Base-by-base conservation (phyloP, 208 protist genomes). In the Trypanosoma boissoni region DNA sequence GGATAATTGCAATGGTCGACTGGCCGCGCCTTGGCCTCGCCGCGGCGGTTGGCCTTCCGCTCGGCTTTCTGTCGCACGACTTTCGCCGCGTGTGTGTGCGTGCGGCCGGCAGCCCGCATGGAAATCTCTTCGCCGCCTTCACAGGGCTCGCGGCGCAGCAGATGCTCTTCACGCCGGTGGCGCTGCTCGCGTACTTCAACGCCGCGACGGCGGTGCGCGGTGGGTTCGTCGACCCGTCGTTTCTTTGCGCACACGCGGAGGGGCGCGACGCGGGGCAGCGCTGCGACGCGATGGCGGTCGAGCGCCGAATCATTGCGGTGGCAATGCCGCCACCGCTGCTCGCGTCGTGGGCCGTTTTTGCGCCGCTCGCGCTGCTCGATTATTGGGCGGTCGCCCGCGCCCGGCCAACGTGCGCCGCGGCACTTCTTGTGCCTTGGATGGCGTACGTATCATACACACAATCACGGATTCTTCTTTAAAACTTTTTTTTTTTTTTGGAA, bases 241-340 rank as follows among this genome's bases (percentile, higher is more conserved):
- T 87, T 53, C 73, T 94, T 57, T 24, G 32, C 12, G 28, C 41
- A 12, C 14, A 56, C n/a, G 52, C 53, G 26, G 58, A 34, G 10
- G 59, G 66, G 8, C 53, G 46, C 2, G 66, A 80, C 58, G 51
- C 46, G 23, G 60, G 57, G 0, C 55, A 60, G 48, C 74, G 76
- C n/a, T 74, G 83, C 59, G 74, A 79, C 43, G 72, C 80, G 5
- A 55, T 62, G 34, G 60, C 60, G 0, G 73, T 94, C 18, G 76
- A 88, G 49, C 46, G 39, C 23, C 72, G 79, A 49, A 86, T 94
- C 43, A 7, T 84, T 6, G 53, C 58, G 16, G 57, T 76, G n/a
- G 80, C 80, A 29, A 74, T 94, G 70, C 86, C 86, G n/a, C 64
- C 68, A 12, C 70, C 80, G 23, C 52, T 94, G 29, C 39, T 94